Evolutionary conservation across 495 filamentous ascomycete genomes (phyloP), one percentile per base, ranked within the genome.

Genomic region (Podospora didyma): DNA sequence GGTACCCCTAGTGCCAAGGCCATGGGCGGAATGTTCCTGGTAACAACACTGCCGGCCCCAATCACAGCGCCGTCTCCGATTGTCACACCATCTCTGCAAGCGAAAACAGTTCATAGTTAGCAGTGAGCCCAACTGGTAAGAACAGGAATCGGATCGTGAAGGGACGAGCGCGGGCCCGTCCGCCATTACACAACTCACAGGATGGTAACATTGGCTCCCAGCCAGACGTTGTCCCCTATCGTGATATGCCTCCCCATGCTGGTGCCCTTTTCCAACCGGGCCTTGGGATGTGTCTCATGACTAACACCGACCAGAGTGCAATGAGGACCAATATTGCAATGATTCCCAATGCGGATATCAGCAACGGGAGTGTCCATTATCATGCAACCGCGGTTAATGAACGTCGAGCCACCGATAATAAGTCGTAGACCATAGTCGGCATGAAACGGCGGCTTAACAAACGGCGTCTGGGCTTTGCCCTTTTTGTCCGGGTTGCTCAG

Each of bases 191-290:
- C 14, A 10, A 63, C 69, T 65, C 21, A 70, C 69, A 72, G 41
- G 21, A 72, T 62, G 16, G 67, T 73, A 35, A 62, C 73, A 60
- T 88, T 88, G 17, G 87, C 87, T 19, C 92, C 93, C 21, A 78
- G 64, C 62, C 62, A 72, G 10, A 70, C 69, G 21, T 67, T 57
- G 12, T 70, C 42, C 9, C 69, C 69, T 20, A 74, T 69, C 3
- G 57, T 65, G 17, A 74, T 62, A 5, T 65, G 62, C 39, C 65
- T 65, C 12, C 70, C 70, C 22, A 71, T 64, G 42, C 69, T 68
- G 26, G 52, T 53, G n/a, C 60, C 59, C 34, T 63, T 57, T 3
- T 53, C 56, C 10, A 56, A 53, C 11, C 66, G 60, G 47, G 62
- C 71, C 49, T 67, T 59, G 1, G 68, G 56, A 37, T 53, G 50